phyloP scores from a whole-genome alignment of 2,329 filamentous ascomycete genomes.

The Monilinia fructicola region DNA sequence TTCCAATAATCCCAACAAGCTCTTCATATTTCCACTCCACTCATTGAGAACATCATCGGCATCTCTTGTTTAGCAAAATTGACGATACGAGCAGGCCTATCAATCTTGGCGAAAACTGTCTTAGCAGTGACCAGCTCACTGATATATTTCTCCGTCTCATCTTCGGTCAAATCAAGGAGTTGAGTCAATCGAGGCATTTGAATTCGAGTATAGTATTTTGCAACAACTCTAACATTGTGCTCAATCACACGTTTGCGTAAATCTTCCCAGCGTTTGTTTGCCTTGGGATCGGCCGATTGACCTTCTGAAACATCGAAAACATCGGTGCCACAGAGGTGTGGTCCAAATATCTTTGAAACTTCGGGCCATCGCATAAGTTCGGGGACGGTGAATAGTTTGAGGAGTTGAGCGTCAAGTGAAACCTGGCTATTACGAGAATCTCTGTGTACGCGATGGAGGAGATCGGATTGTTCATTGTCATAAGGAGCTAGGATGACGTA shows the following conservation, averaged over 20 bases:
- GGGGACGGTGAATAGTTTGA: conserved; percentile 91
- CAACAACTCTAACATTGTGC: conserved; percentile 96
- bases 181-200: conserved; percentile 87
- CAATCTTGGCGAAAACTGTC: conserved; percentile 97
- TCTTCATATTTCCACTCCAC: conserved; percentile 99
- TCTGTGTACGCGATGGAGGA: conserved; percentile 87
- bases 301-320: conserved; percentile 73
- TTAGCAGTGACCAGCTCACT: conserved; percentile 95
- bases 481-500: conserved; percentile 95
- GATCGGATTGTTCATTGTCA: conserved; percentile 97
- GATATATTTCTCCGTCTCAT: conserved; percentile 99
- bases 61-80: conserved; percentile 91
- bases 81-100: conserved; percentile 86
- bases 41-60: conserved; percentile 96
- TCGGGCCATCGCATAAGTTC: conserved; percentile 99
- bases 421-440: conserved; percentile 80
- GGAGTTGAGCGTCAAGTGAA: conserved; percentile 75
- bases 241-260: conserved; percentile 97
- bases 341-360: conserved; percentile 83
- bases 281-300: conserved; percentile 73
- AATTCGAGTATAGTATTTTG: conserved; percentile 98
- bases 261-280: conserved; percentile 85
- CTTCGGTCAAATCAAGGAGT: conserved; percentile 86
- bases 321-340: conserved; percentile 83
- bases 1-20: conserved; percentile 78